Base-by-base conservation (phyloP, 2,329 filamentous ascomycete genomes). In the Nothophoma quercina region DNA sequence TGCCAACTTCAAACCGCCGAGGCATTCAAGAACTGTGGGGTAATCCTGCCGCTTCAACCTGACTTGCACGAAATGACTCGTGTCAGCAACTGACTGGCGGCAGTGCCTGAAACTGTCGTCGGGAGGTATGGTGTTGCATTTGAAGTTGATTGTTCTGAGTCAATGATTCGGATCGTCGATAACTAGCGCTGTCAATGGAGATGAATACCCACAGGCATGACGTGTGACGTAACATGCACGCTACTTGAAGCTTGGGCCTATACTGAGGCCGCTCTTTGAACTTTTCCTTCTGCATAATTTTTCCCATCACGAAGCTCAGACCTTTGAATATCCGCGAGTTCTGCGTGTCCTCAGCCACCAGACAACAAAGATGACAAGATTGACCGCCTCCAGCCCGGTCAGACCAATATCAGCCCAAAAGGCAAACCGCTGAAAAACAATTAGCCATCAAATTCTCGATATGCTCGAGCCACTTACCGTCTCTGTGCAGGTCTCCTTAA, bases 31-130 rank as follows among this genome's bases (percentile, higher is more conserved):
- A 43, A 43, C 16, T 48, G 52, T 56, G 49, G 52, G 48, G 45
- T 54, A n/a, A 22, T 12, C 18, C 23, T 43, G 30, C 38, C 29
- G 15, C 23, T 38, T 38, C 25, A 9, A 23, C 53, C 54, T 56
- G 51, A 63, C 60, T 59, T 55, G 58, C 50, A 18, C 26, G 19
- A 23, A 21, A 49, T 51, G 62, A 62, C 59, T 64, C 59, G 57
- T n/a, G n/a, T n/a, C n/a, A n/a, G n/a, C n/a, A n/a, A n/a, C n/a
- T n/a, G n/a, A n/a, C n/a, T 22, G 16, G 23, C 19, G 18, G 26
- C 39, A 38, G 19, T 38, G 5, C 6, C 19, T 4, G 9, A 7
- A 16, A 16, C 7, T 15, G 15, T 25, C 7, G 12, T 12, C 13
- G 10, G 16, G 16, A 9, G 10, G 5, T 22, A 22, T 23, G 5